phyloP scores from a whole-genome alignment of 129 eudicot genomes.

The Lactuca saligna region DNA sequence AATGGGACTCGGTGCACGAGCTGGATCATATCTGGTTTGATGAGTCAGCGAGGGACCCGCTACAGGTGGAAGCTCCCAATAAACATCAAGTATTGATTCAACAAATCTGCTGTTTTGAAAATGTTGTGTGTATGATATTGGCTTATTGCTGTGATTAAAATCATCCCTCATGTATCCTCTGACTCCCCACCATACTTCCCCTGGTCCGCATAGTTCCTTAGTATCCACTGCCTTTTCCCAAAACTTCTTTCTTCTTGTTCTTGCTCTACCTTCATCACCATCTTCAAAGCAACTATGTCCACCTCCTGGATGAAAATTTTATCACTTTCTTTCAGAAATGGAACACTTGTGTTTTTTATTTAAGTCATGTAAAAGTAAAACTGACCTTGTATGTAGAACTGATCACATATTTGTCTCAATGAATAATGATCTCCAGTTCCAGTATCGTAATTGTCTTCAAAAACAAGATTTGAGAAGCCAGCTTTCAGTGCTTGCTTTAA shows the following conservation, averaged over 20 bases:
- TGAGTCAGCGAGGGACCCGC: slow-evolving; percentile 99
- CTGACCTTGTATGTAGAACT: slow-evolving; percentile 81
- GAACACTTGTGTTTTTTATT: too few relatives aligned
- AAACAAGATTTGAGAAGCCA: slow-evolving; percentile 90
- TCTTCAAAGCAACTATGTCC: slow-evolving; percentile 95
- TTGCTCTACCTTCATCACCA: slow-evolving; percentile 79
- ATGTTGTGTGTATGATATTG: slow-evolving; percentile 63
- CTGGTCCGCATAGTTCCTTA: slow-evolving; percentile 83
- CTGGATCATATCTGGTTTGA: slow-evolving; percentile 94
- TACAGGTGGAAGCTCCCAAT: slow-evolving; percentile 96
- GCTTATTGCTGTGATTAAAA: slow-evolving; percentile 86
- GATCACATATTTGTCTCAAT: slow-evolving; percentile 94
- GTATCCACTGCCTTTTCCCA: slow-evolving; percentile 93
- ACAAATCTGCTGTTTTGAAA: slow-evolving; percentile 90
- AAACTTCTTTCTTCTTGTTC: slow-evolving; percentile 66
- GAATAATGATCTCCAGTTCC: slow-evolving; percentile 99
- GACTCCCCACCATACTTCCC: slow-evolving; percentile 99
- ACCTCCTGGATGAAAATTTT: slow-evolving; percentile 56
- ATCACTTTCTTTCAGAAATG: too few relatives aligned
- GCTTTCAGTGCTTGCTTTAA: slow-evolving; percentile 93
- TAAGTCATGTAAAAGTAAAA: neutral
- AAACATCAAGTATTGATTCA: slow-evolving; percentile 81
- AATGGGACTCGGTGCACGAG: slow-evolving; percentile 80
- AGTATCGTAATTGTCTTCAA: slow-evolving; percentile 97
- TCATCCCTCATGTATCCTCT: slow-evolving; percentile 93